Base-by-base conservation (phyloP, 305 asterid species). In the Fraxinus baroniana region DNA sequence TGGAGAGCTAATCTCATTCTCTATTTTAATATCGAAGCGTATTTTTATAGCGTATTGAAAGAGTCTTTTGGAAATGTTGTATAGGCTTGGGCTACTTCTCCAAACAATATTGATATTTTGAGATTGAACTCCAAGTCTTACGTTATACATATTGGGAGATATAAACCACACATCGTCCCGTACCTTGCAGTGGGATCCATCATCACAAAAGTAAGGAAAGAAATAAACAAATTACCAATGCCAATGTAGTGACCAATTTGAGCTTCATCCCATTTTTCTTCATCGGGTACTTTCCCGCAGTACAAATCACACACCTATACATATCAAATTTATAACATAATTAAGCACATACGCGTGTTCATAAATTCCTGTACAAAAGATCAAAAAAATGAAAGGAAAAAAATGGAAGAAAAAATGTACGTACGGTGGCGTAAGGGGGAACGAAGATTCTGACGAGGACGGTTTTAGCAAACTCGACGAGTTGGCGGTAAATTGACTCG, bases 221-320 rank as follows among this genome's bases (percentile, higher is more conserved):
- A 13, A 74, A 20, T 33, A 2, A 36, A 24, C 1, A 62, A 77
- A 44, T 77, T 92, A 94, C 99, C 99, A 81, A 95, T 90, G 83
- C 98, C 98, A 83, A 96, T 91, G 85, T 89, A 96, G 88, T 96
- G 99, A 83, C 99, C 98, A 86, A 96, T 96, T 87, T 87, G 98
- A 89, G 98, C 98, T 87, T 90, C 97, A 32, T 90, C 98, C 98
- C 98, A 92, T 86, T 88, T 96, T 62, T 86, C 94, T 89, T 89
- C 97, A 79, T 93, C 97, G 7, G 90, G 81, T 36, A 96, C 98
- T 86, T 89, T 88, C 32, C 98, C 98, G 84, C 98, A 96, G 71
- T 92, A 94, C 87, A 96, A 83, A 37, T 90, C 99, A 68, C 98
- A 95, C 3, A 95, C 99, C 99, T 94, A 72, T 66, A 66, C 36